These are phyloP conservation scores for Fistulinella cinereoalba DNA, from an alignment of 1,284 basidiomycete genomes.

Conservation along the genomic window DNA sequence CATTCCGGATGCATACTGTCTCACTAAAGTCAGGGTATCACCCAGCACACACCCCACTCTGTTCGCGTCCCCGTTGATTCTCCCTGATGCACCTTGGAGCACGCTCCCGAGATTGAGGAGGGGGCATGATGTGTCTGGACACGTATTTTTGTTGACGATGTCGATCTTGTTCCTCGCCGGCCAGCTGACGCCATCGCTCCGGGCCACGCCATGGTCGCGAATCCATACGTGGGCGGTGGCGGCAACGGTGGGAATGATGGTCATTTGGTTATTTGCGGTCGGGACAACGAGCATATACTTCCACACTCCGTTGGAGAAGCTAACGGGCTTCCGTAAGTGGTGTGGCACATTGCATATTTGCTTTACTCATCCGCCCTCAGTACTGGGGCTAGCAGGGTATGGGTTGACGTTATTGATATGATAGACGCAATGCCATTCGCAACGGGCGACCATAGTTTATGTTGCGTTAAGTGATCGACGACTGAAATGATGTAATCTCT, in stretches of 20 bases:
- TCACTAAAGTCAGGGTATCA: conserved; percentile 48
- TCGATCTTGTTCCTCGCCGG: conserved; percentile 78
- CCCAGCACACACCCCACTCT: conserved; percentile 62
- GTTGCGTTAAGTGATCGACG: too few relatives aligned
- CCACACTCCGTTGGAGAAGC: conserved; percentile 85
- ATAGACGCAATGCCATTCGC: too few relatives aligned
- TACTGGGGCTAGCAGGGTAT: conserved; percentile 43
- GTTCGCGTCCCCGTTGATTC: conserved; percentile 47
- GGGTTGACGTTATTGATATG: conserved; percentile 35
- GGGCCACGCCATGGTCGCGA: conserved; percentile 35
- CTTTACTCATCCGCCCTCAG: conserved; percentile 18
- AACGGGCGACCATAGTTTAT: too few relatives aligned
- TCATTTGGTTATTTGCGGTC: conserved; percentile 72
- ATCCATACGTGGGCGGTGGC: conserved; percentile 47
- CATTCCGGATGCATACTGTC: conserved; percentile 63
- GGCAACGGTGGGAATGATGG: conserved; percentile 51
- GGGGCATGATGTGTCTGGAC: conserved; percentile 94
- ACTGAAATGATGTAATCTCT: too few relatives aligned
- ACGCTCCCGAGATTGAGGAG: conserved; percentile 59
- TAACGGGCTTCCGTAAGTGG: conserved; percentile 77
- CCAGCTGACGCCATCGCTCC: conserved; percentile 59
- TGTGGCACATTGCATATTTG: background rate
- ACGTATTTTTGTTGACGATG: conserved; percentile 89
- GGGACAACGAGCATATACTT: conserved; percentile 88
- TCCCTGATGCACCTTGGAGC: conserved; percentile 44